These are phyloP conservation scores for Phytophthora kernoviae DNA, from an alignment of 352 stramenopile genomes.

Conservation along the genomic window DNA sequence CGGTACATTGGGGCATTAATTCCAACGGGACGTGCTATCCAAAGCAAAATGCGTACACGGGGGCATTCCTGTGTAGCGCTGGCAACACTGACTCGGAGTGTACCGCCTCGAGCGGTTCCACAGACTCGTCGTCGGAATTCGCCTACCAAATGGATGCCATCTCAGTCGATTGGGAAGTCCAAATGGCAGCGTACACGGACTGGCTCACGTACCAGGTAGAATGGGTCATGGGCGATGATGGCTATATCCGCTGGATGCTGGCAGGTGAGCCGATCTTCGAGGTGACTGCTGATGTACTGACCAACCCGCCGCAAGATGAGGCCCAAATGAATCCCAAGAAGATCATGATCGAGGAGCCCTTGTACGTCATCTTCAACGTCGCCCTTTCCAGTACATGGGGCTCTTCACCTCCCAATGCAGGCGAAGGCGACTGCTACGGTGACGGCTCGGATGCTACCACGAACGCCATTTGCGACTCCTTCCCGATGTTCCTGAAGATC, in stretches of 20 bases:
- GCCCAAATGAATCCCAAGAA: constrained; percentile 73
- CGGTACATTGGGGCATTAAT: constrained; percentile 59
- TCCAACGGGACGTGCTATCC: constrained; percentile 68
- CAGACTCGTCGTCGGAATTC: constrained; percentile 37
- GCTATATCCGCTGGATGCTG: constrained; percentile 80
- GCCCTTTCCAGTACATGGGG: constrained; percentile 90
- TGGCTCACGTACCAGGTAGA: constrained; percentile 79
- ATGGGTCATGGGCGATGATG: constrained; percentile 60
- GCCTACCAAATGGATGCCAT: constrained; percentile 93
- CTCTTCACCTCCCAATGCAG: constrained; percentile 59
- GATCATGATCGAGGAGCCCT: constrained; percentile 93
- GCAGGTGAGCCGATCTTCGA: constrained; percentile 89
- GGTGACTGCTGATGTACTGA: constrained; percentile 69
- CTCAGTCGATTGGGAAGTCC: constrained; percentile 90
- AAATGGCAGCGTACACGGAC: constrained; percentile 77
- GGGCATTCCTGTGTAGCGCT: constrained; percentile 59
- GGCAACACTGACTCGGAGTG: constrained; percentile 50
- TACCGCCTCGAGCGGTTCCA: constrained; percentile 19
- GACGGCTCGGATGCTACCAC: constrained; percentile 31
- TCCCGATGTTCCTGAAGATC: constrained; percentile 77
- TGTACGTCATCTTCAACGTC: constrained; percentile 95
- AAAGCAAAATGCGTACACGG: constrained; percentile 61
- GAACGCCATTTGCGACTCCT: constrained; percentile 61
- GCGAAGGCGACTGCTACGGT: constrained; percentile 42
- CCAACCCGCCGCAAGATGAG: constrained; percentile 51